phyloP scores from a whole-genome alignment of 2,329 filamentous ascomycete species.

The Coleophoma crateriformis region DNA sequence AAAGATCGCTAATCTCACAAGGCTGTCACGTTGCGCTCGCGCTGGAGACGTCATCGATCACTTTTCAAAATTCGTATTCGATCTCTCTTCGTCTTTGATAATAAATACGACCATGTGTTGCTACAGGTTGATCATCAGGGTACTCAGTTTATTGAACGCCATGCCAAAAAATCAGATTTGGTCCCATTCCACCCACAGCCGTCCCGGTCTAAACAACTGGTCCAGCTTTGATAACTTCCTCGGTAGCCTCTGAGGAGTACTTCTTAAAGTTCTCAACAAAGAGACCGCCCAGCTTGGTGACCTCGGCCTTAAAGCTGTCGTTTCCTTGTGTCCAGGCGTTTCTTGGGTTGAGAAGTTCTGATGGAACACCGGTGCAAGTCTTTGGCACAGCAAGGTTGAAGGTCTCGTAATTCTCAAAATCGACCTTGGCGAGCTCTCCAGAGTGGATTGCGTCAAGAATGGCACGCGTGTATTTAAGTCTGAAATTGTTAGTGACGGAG shows the following conservation, averaged over 20 bases:
- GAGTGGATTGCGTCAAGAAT: constrained; percentile 98
- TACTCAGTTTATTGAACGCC: constrained; percentile 10
- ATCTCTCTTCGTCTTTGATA: background rate
- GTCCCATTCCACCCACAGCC: background rate
- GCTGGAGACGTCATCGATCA: background rate
- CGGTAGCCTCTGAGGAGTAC: constrained; percentile 79
- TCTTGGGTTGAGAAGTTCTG: constrained; percentile 90
- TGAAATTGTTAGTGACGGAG: constrained; percentile 11
- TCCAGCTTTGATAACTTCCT: constrained; percentile 68
- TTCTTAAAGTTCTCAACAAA: constrained; percentile 99
- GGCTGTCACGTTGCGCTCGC: background rate
- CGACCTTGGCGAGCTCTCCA: constrained; percentile 85
- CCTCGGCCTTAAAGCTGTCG: constrained; percentile 79
- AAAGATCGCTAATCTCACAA: background rate
- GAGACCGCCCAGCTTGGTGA: constrained; percentile 81
- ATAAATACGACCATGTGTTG: background rate
- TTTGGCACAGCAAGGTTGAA: constrained; percentile 98
- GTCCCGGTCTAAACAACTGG: constrained; percentile 29
- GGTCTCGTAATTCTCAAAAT: constrained; percentile 92
- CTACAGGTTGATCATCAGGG: background rate
- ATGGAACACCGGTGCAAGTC: constrained; percentile 80
- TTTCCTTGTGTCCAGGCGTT: constrained; percentile 83
- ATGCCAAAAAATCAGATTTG: constrained; percentile 6
- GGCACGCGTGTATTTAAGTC: constrained; percentile 93
- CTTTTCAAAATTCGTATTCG: background rate